Evolutionary conservation across 768 basidiomycete genomes (phyloP), one percentile per base, ranked within the genome.

Genomic region (Thelephora ganbajun): DNA sequence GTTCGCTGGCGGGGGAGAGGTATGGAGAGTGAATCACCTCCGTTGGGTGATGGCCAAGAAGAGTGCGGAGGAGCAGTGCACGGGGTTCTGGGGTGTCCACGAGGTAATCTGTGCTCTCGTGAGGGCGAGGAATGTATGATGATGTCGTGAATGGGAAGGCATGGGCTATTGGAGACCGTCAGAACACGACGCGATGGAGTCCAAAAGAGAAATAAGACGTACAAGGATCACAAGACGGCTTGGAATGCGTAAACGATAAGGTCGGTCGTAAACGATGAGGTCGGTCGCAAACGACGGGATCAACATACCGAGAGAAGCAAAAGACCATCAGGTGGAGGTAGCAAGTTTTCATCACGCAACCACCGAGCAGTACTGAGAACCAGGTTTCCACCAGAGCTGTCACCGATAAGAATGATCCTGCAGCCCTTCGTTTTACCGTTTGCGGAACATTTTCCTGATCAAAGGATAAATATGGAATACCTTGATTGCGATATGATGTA

Each of bases 311-410:
- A 74, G 13, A 75, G 63, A 5, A 75, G 57, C 3, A 75, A 57
- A 18, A 76, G 57, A 1, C 69, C 73, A 47, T 71, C 61, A 0
- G 73, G 73, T 34, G 62, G 58, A 5, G 69, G 70, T 0, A 76
- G 56, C 12, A 64, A 53, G 7, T 63, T 66, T 54, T 76, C 71
- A 48, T 74, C 73, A 23, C 73, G 61, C n/a, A 76, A 59, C 73
- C 73, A 76, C 35, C 73, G 67, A 6, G 72, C 63, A 2, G 74
- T 64, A 11, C 72, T 68, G 7, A 76, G 65, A 1, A 69, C 72
- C 1, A 76, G 63, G 50, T 75, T 75, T 5, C 74, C 74, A 11
- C 74, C 74, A 0, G 74, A 71, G 50, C 71, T 72, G 50, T 75
- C 74, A n/a, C 73, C 74, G 33, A 74, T 67, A 39, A 76, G 64